Evolutionary conservation across 1,284 basidiomycete genomes (phyloP).

Genomic region (Entoloma clypeatum): DNA sequence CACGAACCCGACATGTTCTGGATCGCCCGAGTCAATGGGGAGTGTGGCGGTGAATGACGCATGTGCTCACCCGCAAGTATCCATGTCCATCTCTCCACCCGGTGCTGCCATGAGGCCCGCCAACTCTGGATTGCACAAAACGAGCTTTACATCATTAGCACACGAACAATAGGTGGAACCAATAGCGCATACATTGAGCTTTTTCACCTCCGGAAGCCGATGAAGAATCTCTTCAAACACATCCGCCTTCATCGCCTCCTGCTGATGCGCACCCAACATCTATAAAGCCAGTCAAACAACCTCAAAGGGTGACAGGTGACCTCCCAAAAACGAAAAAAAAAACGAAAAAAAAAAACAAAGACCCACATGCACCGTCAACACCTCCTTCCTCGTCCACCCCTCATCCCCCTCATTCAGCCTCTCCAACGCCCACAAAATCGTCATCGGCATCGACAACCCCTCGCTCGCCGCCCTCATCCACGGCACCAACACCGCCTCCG

Average conservation of each 20-base stretch:
- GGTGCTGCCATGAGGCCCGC: slow-evolving; percentile 3
- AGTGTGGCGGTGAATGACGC: neutral
- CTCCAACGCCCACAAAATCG: slow-evolving; percentile 31
- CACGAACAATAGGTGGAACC: neutral
- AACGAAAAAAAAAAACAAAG: neutral
- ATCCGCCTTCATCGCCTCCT: slow-evolving; percentile 23
- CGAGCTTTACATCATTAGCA: slow-evolving; percentile 23
- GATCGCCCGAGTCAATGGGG: too few species aligned
- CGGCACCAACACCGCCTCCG: slow-evolving; percentile 7
- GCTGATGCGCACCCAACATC: slow-evolving; percentile 30
- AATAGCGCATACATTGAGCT: slow-evolving; percentile 24
- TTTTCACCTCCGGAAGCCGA: slow-evolving; percentile 31
- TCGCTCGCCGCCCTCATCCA: slow-evolving; percentile 25
- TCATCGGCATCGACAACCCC: slow-evolving; percentile 31
- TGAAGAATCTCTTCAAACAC: slow-evolving; percentile 37
- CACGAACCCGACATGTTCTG: too few species aligned
- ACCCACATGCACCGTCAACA: slow-evolving; percentile 20
- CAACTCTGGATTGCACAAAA: slow-evolving; percentile 30
- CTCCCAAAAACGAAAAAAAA: slow-evolving; percentile 4
- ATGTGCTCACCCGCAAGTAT: slow-evolving; percentile 28
- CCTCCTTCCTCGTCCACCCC: slow-evolving; percentile 28
- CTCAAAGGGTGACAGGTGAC: slow-evolving; percentile 5
- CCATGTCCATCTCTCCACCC: slow-evolving; percentile 20
- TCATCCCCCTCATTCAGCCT: slow-evolving; percentile 23
- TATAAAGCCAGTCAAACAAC: slow-evolving; percentile 10